These are phyloP conservation scores for Coemansia sp. DNA, from an alignment of 192 early-diverging fungal genomes.

Conservation along the genomic window DNA sequence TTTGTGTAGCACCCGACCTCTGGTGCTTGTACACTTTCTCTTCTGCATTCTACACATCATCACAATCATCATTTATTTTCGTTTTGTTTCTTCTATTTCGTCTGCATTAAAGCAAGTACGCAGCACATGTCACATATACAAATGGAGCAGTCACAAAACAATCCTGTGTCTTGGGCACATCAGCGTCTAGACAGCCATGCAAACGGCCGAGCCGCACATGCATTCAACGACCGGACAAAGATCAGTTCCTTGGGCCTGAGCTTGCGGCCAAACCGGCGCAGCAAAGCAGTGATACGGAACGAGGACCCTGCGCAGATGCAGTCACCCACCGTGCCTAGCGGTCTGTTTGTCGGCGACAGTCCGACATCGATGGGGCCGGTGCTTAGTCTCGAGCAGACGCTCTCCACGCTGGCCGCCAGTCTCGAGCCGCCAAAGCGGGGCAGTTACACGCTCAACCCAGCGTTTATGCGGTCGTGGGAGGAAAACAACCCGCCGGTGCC, in stretches of 20 bases:
- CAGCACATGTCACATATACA: slow-evolving; percentile 31
- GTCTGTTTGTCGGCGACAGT: slow-evolving; percentile 21
- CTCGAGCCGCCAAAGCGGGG: slow-evolving; percentile 8
- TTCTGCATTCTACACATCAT: background rate
- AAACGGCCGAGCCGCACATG: slow-evolving; percentile 1
- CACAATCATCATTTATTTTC: background rate
- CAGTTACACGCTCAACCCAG: slow-evolving; percentile 36
- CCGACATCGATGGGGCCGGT: background rate
- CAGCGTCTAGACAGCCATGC: slow-evolving; percentile 10
- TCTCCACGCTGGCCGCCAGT: background rate
- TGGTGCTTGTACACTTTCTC: background rate
- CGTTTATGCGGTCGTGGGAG: slow-evolving; percentile 29
- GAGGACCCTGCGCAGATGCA: slow-evolving; percentile 23
- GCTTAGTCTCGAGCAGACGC: slow-evolving; percentile 15
- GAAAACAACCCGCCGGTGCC: slow-evolving; percentile 34
- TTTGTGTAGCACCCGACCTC: background rate
- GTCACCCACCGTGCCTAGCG: slow-evolving; percentile 42
- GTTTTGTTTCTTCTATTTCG: background rate
- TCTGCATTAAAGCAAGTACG: too few species aligned
- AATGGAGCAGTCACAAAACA: slow-evolving; percentile 25
- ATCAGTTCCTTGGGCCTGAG: slow-evolving; percentile 20
- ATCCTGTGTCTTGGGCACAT: slow-evolving; percentile 22
- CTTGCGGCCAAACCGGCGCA: slow-evolving; percentile 9
- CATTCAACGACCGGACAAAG: slow-evolving; percentile 9
- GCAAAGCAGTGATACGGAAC: slow-evolving; percentile 2